phyloP scores from a whole-genome alignment of 345 rosid species.

The Eucalyptus polyanthemos region DNA sequence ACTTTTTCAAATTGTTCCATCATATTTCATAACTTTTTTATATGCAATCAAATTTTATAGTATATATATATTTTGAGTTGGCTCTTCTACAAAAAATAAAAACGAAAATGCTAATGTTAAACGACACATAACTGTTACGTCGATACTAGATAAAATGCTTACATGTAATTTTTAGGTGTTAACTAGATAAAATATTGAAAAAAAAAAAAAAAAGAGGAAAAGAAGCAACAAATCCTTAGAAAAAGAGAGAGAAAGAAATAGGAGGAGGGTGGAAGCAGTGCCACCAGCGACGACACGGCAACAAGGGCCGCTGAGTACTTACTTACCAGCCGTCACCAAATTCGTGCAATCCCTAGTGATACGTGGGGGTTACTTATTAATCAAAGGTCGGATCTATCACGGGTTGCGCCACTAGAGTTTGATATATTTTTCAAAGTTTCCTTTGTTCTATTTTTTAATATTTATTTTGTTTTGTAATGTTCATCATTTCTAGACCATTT shows the following conservation, averaged over 20 bases:
- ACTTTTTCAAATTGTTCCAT: neutral
- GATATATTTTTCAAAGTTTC: neutral
- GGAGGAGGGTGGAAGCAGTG: neutral
- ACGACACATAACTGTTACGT: neutral
- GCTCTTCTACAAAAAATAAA: neutral
- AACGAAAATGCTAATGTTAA: neutral
- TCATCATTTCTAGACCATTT: neutral
- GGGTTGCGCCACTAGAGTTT: rapidly evolving
- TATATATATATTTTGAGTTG: neutral
- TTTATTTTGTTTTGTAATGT: neutral
- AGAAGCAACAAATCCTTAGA: neutral
- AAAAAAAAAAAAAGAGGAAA: neutral
- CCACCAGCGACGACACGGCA: neutral
- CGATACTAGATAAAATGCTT: neutral
- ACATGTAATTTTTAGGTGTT: neutral
- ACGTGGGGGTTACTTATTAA: neutral
- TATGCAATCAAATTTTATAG: neutral
- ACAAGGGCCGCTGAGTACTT: neutral
- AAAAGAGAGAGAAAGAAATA: neutral
- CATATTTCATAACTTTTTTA: neutral
- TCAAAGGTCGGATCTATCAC: neutral
- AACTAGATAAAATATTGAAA: neutral
- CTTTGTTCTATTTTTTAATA: neutral
- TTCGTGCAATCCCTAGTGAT: neutral
- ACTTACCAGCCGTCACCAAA: neutral